phyloP scores from a whole-genome alignment of 2,329 filamentous ascomycete genomes.

The Neofusicoccum laricinum region DNA sequence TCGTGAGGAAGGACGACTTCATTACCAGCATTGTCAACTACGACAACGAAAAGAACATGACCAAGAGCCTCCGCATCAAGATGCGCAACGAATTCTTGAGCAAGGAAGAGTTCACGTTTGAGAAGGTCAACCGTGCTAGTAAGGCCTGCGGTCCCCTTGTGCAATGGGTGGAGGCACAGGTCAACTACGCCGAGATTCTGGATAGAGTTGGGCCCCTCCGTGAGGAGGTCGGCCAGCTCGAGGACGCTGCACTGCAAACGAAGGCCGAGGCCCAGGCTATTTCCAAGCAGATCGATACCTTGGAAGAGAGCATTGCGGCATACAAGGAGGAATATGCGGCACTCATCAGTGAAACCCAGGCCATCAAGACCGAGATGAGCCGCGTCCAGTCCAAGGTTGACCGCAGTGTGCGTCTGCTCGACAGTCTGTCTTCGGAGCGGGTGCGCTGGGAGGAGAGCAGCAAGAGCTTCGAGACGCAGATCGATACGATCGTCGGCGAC shows the following conservation, averaged over 20 bases:
- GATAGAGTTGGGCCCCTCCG: slow-evolving; percentile 90
- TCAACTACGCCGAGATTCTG: slow-evolving; percentile 95
- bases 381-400: slow-evolving; percentile 98
- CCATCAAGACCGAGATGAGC: slow-evolving; percentile 95
- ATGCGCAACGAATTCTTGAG: slow-evolving; percentile 92
- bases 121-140: slow-evolving; percentile 92
- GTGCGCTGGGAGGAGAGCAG: slow-evolving; percentile 94
- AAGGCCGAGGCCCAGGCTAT: slow-evolving; percentile 92
- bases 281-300: slow-evolving; percentile 75
- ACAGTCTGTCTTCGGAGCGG: slow-evolving; percentile 92
- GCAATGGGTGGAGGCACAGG: slow-evolving; percentile 95
- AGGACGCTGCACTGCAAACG: slow-evolving; percentile 85
- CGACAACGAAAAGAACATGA: slow-evolving; percentile 95
- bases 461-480: slow-evolving; percentile 97
- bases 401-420: slow-evolving; percentile 87
- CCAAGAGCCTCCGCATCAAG: slow-evolving; percentile 71
- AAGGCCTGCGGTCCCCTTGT: slow-evolving; percentile 96
- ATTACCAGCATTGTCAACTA: slow-evolving; percentile 98
- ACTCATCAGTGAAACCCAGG: slow-evolving; percentile 93
- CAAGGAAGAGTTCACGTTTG: slow-evolving; percentile 93
- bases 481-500: slow-evolving; percentile 92
- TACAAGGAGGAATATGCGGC: slow-evolving; percentile 97
- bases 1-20: slow-evolving; percentile 91
- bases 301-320: slow-evolving; percentile 86
- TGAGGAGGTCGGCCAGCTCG: slow-evolving; percentile 81